Percentiles rank a stretch among this genome's conserved stretches.
These are phyloP conservation scores for Saussurea involucrata DNA, from an alignment of 129 eudicot species.

Conservation along the genomic window DNA sequence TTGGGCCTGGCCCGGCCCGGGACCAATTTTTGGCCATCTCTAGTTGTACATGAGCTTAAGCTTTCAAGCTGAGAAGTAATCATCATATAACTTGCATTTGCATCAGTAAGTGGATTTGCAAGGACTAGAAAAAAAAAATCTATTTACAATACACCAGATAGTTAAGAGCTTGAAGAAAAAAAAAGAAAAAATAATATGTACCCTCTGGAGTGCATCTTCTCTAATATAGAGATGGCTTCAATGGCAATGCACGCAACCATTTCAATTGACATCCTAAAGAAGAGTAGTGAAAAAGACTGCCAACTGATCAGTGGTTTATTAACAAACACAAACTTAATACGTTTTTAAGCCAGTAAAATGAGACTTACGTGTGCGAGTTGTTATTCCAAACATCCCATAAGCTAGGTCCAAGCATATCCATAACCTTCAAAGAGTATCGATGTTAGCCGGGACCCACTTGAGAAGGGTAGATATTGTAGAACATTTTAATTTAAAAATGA, in stretches of 20 bases:
- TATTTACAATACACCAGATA: background rate
- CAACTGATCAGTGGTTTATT: background rate
- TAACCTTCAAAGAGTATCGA: slow-evolving; percentile 46
- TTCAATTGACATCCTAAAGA: slow-evolving; percentile 81
- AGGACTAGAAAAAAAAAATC: background rate
- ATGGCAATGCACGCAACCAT: slow-evolving; percentile 96
- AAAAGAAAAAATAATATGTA: slow-evolving; percentile 11
- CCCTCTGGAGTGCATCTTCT: slow-evolving; percentile 93
- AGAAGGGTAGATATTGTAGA: background rate
- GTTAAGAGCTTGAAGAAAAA: background rate
- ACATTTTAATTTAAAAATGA: background rate
- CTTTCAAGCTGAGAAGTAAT: background rate
- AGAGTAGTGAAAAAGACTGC: background rate
- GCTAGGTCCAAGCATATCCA: slow-evolving; percentile 96
- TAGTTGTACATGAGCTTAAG: background rate
- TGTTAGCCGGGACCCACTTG: background rate
- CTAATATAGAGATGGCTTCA: slow-evolving; percentile 86
- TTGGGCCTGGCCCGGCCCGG: too few relatives aligned
- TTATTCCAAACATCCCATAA: slow-evolving; percentile 91
- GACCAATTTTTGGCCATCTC: too few relatives aligned
- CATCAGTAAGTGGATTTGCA: background rate
- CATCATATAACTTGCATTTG: background rate
- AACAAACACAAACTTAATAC: background rate
- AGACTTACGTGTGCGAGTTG: slow-evolving; percentile 58
- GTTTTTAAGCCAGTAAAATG: background rate